Base-by-base conservation (phyloP, 2,329 filamentous ascomycete species). In the Coniochaeta ligniaria region DNA sequence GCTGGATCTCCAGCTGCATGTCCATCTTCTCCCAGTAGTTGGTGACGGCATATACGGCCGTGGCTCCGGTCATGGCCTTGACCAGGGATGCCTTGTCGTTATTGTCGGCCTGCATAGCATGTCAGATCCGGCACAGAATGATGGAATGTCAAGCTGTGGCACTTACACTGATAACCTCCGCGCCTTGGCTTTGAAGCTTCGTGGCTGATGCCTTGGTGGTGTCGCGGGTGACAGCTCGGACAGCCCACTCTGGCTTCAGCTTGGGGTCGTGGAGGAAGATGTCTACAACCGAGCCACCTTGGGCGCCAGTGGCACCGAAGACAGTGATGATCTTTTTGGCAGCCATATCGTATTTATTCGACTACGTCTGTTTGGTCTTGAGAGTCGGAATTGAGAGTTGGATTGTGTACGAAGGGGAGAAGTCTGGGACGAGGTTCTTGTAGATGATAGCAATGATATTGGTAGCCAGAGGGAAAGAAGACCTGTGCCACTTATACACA, bases 301-400 rank as follows among this genome's bases (percentile, higher is more conserved):
- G 85, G 61, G 81, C 79, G 61, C 84, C 83, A 20, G 83, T 87
- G 50, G 83, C 80, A 31, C 83, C 83, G 65, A 86, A 81, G 14
- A 87, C 75, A 52, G 79, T 80, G 67, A 86, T 75, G 66, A 82
- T 58, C 36, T 58, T 58, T 31, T 45, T 58, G 14, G 9, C 17
- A 45, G 56, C 56, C 56, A 58, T 58, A 7, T 58, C 20, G 12
- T 6, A 28, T 7, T 2, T 28, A 31, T 8, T 52, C 2, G 14
- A 26, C 17, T 17, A 52, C 2, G 24, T 31, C 31, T 41, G 16
- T n/a, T 47, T 14, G 43, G 35, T 5, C 2, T 47, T n/a, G 47
- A 52, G 14, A 22, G 43, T 47, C 8, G 4, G 11, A 52, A 16
- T 31, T n/a, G 20, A 14, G 43, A 47, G 17, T 24, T 24, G 24